Base-by-base conservation (phyloP, 2,329 filamentous ascomycete species). In the Aspergillus ustus region DNA sequence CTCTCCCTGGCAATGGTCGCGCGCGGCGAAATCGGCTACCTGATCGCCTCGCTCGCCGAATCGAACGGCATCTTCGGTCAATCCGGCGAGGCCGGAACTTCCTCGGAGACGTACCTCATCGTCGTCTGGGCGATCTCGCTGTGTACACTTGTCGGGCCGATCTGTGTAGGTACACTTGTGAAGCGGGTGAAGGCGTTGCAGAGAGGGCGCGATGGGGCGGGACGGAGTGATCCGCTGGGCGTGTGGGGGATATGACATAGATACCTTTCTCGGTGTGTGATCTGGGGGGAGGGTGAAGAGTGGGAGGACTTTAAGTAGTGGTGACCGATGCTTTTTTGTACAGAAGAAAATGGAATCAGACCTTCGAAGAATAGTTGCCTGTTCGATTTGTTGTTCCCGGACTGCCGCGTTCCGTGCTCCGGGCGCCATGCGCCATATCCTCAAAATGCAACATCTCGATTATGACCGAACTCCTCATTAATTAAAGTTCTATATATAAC, bases 11-110 rank as follows among this genome's bases (percentile, higher is more conserved):
- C 86, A 2, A 94, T 94, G 91, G 85, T 90, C 0, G 87, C 91
- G 0, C 82, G 91, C n/a, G 91, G 91, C 0, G 91, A 95, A 72
- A 91, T 94, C 37, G 90, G 91, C 0, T 92, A 92, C 63, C 74
- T 94, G 48, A 91, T 95, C 63, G 87, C 88, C 1, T 86, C 88
- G 0, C 74, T 93, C 0, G 89, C 89, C 0, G 83, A 91, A 68
- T 82, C 76, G 5, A 77, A 79, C 15, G 81, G 82, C 0, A 78
- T 85, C 11, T 85, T 85, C 43, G 52, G 48, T 13, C 9, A 63
- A 46, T 4, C 65, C 1, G n/a, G n/a, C n/a, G 62, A 48, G 1
- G 60, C 63, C 7, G 68, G 64, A 2, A 71, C 73, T 2, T 72
- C 73, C 17, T 79, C 81, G 0, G 80, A 84, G 40, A 78, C 83